phyloP scores from a whole-genome alignment of 2,329 filamentous ascomycete genomes.

The Aurifilum marmelostoma region DNA sequence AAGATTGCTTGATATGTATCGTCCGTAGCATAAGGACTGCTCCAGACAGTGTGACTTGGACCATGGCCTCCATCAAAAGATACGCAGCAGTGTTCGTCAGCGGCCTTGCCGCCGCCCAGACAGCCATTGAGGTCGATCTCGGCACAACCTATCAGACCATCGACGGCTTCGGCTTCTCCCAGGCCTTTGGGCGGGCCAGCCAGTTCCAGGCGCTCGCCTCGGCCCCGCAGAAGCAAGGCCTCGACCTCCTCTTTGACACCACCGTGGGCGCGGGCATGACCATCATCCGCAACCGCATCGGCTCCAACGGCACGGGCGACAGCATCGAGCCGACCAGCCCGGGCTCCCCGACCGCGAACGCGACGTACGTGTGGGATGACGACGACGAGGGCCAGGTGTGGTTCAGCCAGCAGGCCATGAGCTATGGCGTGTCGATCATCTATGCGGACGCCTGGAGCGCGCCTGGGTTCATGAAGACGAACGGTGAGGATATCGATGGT shows the following conservation, averaged over 20 bases:
- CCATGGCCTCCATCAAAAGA: neutral
- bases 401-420: slow-evolving; percentile 43
- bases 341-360: slow-evolving; percentile 35
- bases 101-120: slow-evolving; percentile 30
- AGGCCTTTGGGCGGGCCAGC: slow-evolving; percentile 50
- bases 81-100: neutral
- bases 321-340: slow-evolving; percentile 40
- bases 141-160: slow-evolving; percentile 41
- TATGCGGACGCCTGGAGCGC: slow-evolving; percentile 56
- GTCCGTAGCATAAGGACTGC: neutral
- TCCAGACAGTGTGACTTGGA: neutral
- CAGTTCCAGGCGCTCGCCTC: slow-evolving; percentile 41
- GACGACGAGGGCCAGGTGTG: slow-evolving; percentile 47
- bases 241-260: slow-evolving; percentile 51
- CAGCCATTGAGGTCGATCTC: slow-evolving; percentile 36
- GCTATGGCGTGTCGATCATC: slow-evolving; percentile 45
- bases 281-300: slow-evolving; percentile 55
- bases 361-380: slow-evolving; percentile 41
- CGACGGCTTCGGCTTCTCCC: slow-evolving; percentile 53
- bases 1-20: too few species aligned
- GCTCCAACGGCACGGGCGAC: slow-evolving; percentile 35
- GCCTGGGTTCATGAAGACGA: slow-evolving; percentile 56
- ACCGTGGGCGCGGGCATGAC: slow-evolving; percentile 51
- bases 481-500: slow-evolving; percentile 46
- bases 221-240: slow-evolving; percentile 39